Evolutionary conservation across 768 basidiomycete genomes (phyloP).

Genomic region (Boletus vinaceobasis): DNA sequence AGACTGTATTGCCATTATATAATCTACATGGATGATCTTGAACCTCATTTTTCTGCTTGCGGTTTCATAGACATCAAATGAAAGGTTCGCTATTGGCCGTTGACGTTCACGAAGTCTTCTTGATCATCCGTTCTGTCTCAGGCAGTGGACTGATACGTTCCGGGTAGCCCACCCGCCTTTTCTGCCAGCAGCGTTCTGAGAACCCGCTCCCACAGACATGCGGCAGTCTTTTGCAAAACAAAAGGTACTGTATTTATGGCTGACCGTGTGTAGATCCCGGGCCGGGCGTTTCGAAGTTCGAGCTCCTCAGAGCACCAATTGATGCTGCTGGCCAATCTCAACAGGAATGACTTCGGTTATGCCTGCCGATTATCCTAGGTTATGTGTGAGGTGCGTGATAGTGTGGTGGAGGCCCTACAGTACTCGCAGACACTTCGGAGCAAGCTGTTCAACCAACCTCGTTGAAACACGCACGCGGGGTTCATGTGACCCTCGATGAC

Average conservation of each 20-base stretch:
- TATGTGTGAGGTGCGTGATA: not conserved
- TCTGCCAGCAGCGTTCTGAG: not conserved
- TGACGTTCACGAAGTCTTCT: not conserved
- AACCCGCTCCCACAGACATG: not conserved
- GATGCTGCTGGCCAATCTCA: not conserved
- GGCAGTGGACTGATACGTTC: not conserved
- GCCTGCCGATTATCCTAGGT: too few relatives aligned
- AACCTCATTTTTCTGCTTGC: not conserved
- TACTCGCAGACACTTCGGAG: not conserved
- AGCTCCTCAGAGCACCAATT: not conserved
- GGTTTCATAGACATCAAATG: not conserved
- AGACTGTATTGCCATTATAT: too few relatives aligned
- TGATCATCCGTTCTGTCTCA: not conserved
- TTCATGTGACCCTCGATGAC: conserved; percentile 4
- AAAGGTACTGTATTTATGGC: not conserved
- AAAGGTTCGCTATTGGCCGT: not conserved
- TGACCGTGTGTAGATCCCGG: not conserved
- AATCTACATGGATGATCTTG: not conserved
- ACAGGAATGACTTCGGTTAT: not conserved
- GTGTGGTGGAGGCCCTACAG: not conserved
- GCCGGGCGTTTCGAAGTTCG: too few relatives aligned
- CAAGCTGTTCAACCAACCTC: not conserved
- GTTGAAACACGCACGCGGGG: not conserved
- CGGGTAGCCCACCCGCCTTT: not conserved
- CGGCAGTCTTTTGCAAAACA: not conserved